Conservation (phyloP, 192 early-diverging fungal species). For the Podila minutissima region DNA sequence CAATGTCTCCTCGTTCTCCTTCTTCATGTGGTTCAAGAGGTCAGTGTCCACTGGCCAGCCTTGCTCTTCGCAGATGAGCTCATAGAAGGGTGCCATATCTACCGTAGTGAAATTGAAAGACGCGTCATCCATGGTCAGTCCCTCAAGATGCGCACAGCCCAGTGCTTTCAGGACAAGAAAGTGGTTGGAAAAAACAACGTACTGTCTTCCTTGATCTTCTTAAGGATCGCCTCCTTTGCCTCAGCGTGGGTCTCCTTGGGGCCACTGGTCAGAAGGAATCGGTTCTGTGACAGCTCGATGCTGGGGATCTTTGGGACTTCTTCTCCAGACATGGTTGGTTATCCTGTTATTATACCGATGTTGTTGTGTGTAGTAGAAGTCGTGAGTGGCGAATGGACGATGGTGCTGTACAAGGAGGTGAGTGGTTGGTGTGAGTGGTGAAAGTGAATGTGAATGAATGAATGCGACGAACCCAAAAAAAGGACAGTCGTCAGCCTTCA, state of each 20-base stretch:
- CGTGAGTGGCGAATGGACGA: neutral
- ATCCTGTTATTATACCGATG: neutral
- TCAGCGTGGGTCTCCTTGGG: conserved; percentile 72
- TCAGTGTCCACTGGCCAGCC: conserved; percentile 64
- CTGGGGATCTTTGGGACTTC: conserved; percentile 87
- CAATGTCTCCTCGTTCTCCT: conserved; percentile 81
- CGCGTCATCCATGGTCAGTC: neutral
- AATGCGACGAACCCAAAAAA: neutral
- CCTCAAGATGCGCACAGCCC: neutral
- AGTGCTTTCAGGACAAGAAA: neutral
- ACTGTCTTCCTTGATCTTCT: conserved; percentile 86
- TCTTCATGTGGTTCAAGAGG: conserved; percentile 62
- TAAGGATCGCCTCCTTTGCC: conserved; percentile 75
- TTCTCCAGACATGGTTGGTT: conserved; percentile 63
- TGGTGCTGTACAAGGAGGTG: neutral
- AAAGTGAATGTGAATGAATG: neutral
- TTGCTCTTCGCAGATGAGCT: conserved; percentile 69
- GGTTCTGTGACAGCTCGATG: conserved; percentile 85
- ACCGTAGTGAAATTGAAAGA: neutral
- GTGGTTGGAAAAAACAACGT: conserved; percentile 46
- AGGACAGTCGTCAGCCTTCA: neutral
- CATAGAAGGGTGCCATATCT: conserved; percentile 93
- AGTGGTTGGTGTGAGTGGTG: neutral
- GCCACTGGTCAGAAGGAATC: conserved; percentile 82
- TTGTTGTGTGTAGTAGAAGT: neutral